A percentile compares a stretch with the other conserved stretches of the same genome.
phyloP scores from a whole-genome alignment of 2,329 filamentous ascomycete species.

The Curvularia sp. region DNA sequence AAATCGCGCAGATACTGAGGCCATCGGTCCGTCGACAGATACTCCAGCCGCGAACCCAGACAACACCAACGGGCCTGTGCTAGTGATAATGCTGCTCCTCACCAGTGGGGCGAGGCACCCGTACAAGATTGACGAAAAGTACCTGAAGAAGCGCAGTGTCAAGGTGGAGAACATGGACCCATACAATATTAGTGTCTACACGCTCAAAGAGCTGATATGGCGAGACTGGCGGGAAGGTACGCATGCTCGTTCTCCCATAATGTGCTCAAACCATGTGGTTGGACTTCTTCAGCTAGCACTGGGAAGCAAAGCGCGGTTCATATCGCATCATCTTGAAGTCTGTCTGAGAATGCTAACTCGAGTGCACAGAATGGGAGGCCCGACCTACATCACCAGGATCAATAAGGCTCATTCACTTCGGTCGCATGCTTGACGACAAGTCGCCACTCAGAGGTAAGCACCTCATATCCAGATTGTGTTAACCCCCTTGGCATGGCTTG shows the following conservation, averaged over 20 bases:
- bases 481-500: constrained; percentile 31
- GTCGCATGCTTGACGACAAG: constrained; percentile 89
- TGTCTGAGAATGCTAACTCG: constrained; percentile 27
- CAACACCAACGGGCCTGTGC: constrained; percentile 53
- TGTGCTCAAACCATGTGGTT: background rate
- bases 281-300: background rate
- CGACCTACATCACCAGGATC: constrained; percentile 85
- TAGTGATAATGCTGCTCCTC: constrained; percentile 82
- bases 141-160: constrained; percentile 81
- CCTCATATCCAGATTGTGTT: constrained; percentile 22
- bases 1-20: constrained; percentile 53
- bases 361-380: constrained; percentile 75
- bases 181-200: constrained; percentile 90
- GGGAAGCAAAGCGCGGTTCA: background rate
- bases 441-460: constrained; percentile 78
- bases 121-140: constrained; percentile 87
- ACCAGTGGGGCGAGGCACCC: constrained; percentile 84
- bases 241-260: constrained; percentile 13
- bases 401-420: constrained; percentile 91
- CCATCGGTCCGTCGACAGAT: constrained; percentile 58
- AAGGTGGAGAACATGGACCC: constrained; percentile 79
- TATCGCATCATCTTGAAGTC: background rate
- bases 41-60: constrained; percentile 51
- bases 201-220: constrained; percentile 90
- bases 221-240: constrained; percentile 84